These are phyloP conservation scores for Lactarius evosmus DNA, from an alignment of 768 basidiomycete species.

Conservation along the genomic window DNA sequence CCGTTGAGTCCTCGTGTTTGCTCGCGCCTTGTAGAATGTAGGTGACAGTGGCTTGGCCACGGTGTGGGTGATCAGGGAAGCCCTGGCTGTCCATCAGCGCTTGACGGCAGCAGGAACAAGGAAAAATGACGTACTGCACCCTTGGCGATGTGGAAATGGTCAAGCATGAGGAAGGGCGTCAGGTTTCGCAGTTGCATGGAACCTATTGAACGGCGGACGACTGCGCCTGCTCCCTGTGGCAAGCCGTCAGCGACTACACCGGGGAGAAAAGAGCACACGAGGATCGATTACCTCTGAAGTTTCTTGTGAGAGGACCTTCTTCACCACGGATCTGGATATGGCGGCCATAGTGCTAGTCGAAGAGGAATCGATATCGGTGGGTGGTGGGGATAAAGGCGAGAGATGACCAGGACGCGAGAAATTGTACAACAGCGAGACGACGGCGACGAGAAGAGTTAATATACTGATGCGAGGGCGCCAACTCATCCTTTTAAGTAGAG, in stretches of 20 bases:
- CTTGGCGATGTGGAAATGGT: constrained; percentile 69
- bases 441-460: background rate
- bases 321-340: constrained; percentile 64
- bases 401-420: background rate
- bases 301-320: constrained; percentile 75
- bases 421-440: background rate
- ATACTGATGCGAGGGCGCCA: background rate
- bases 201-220: constrained; percentile 86
- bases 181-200: constrained; percentile 68
- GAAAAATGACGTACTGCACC: constrained; percentile 53
- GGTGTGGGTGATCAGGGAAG: constrained; percentile 91
- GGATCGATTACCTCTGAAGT: constrained; percentile 55
- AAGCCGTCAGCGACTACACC: constrained; percentile 4
- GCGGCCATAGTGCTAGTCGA: constrained; percentile 36
- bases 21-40: constrained; percentile 85
- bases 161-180: constrained; percentile 88
- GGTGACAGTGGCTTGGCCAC: constrained; percentile 85
- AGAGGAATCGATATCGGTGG: background rate
- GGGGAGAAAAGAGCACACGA: constrained; percentile 4
- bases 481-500: too few relatives aligned
- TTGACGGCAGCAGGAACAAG: background rate
- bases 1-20: constrained; percentile 88
- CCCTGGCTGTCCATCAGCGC: constrained; percentile 44
- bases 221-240: constrained; percentile 69
- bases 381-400: background rate